Evolutionary conservation across 2,329 filamentous ascomycete species (phyloP).

Genomic region (Fusarium oligoseptatum): DNA sequence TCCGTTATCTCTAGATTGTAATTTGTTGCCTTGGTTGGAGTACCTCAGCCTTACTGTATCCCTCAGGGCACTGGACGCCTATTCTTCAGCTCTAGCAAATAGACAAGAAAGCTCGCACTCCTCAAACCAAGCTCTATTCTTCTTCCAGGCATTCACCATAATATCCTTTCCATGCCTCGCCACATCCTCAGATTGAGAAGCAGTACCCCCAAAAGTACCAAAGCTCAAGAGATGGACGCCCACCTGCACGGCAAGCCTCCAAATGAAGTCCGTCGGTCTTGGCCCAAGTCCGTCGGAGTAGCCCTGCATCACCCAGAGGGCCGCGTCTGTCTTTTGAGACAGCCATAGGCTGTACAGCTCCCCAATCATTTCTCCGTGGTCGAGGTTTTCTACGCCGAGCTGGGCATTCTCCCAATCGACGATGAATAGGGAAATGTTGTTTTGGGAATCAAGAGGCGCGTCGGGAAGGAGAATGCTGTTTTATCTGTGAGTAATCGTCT

Average conservation of each 20-base stretch:
- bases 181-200: background rate
- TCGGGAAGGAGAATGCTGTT: background rate
- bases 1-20: background rate
- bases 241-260: constrained; percentile 8
- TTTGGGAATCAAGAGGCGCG: background rate
- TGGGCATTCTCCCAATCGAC: constrained; percentile 18
- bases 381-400: background rate
- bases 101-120: constrained; percentile 8
- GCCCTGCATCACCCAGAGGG: constrained; percentile 1
- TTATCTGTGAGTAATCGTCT: background rate
- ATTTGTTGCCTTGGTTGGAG: too few relatives aligned
- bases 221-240: constrained; percentile 23
- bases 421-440: background rate
- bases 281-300: background rate
- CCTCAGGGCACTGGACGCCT: background rate
- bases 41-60: background rate
- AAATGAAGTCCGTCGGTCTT: background rate
- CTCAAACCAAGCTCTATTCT: constrained; percentile 6
- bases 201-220: background rate
- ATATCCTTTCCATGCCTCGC: constrained; percentile 3
- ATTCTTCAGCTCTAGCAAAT: background rate
- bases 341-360: constrained; percentile 3
- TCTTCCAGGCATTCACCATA: constrained; percentile 6
- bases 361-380: constrained; percentile 18
- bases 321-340: background rate